These are phyloP conservation scores for Aureobasidium sp. DNA, from an alignment of 2,329 filamentous ascomycete genomes.

Conservation along the genomic window DNA sequence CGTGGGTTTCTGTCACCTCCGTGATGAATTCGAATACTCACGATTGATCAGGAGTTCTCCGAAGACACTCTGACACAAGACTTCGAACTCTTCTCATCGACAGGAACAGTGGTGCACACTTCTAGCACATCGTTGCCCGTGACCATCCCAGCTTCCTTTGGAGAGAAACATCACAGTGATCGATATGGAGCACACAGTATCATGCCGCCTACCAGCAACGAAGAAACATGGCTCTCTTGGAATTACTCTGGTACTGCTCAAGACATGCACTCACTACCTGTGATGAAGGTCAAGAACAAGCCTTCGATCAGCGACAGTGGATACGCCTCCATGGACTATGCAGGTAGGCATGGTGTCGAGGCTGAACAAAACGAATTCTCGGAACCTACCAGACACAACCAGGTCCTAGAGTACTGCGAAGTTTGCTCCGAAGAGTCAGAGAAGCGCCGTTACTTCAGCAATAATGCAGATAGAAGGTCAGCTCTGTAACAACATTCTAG, in stretches of 20 bases:
- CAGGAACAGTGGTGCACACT: too few species aligned
- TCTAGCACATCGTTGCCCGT: neutral
- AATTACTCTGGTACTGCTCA: neutral
- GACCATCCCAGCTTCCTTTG: neutral
- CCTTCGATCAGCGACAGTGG: constrained; percentile 1
- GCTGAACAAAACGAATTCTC: too few species aligned
- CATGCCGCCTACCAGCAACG: neutral
- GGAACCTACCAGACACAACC: neutral
- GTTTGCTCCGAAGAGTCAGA: neutral
- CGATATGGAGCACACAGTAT: neutral
- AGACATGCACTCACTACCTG: neutral
- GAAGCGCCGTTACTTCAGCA: constrained; percentile 3
- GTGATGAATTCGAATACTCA: neutral
- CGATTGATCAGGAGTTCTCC: neutral
- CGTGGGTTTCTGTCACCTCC: neutral
- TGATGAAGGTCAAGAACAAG: neutral
- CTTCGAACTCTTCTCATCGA: neutral
- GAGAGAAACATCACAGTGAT: neutral
- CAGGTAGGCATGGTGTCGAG: neutral
- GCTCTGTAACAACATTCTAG: neutral
- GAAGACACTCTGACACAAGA: neutral
- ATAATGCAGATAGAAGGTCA: constrained; percentile 5
- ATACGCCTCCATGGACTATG: neutral
- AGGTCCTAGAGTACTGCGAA: neutral
- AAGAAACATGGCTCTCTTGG: neutral